Conservation (phyloP, 2,329 filamentous ascomycete genomes). For the Botrytis paeoniae region DNA sequence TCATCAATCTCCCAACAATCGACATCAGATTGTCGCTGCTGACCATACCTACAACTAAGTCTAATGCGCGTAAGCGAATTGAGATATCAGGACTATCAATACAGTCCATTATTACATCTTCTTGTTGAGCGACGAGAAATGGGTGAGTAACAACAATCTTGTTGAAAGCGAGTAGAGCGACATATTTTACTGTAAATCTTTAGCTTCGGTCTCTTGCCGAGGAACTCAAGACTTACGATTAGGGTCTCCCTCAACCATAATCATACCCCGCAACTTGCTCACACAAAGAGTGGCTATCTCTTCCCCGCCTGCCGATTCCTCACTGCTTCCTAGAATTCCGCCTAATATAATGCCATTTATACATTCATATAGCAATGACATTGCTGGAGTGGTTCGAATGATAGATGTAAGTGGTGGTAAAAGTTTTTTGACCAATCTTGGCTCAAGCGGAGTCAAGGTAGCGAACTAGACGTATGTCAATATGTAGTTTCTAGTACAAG, state of each 20-base stretch:
- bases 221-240: conserved; percentile 63
- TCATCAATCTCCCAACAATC: conserved; percentile 83
- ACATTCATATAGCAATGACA: conserved; percentile 98
- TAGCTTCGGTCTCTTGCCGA: neutral
- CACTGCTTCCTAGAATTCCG: conserved; percentile 81
- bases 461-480: conserved; percentile 66
- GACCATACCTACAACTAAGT: conserved; percentile 92
- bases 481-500: conserved; percentile 61
- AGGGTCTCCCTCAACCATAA: conserved; percentile 87
- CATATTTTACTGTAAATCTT: conserved; percentile 76
- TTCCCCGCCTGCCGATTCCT: conserved; percentile 77
- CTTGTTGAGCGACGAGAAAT: conserved; percentile 82
- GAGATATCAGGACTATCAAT: conserved; percentile 95
- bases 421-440: conserved; percentile 85
- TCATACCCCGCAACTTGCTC: conserved; percentile 88
- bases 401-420: conserved; percentile 87
- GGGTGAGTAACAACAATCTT: conserved; percentile 89
- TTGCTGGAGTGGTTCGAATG: conserved; percentile 90
- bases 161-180: conserved; percentile 91
- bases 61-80: conserved; percentile 87
- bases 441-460: conserved; percentile 87
- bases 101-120: conserved; percentile 94
- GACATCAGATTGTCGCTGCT: conserved; percentile 78
- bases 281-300: conserved; percentile 92
- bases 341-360: conserved; percentile 98